Evolutionary conservation across 2,329 filamentous ascomycete genomes (phyloP).

Genomic region (Scedosporium aurantiacum): DNA sequence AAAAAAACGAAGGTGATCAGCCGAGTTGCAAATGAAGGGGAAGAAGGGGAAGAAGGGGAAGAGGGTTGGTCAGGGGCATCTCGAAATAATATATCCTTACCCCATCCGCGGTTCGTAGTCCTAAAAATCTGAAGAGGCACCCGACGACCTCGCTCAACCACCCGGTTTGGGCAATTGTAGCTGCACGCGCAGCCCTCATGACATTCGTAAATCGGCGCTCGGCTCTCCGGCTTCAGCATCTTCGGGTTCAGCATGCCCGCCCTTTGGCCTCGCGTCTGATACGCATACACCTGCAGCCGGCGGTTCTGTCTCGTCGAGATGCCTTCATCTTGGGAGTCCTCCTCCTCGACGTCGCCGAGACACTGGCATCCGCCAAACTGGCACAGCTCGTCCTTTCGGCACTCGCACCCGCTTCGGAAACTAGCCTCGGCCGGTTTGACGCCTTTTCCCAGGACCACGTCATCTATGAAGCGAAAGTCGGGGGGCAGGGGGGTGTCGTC

Average conservation of each 20-base stretch:
- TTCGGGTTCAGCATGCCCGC: conserved; percentile 40
- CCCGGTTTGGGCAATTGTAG: conserved; percentile 56
- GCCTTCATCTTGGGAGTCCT: conserved; percentile 17
- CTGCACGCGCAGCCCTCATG: conserved; percentile 60
- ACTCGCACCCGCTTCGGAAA: conserved; percentile 61
- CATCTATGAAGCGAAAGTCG: conserved; percentile 58
- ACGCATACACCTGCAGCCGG: conserved; percentile 43
- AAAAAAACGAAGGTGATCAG: not conserved
- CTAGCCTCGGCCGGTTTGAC: conserved; percentile 48
- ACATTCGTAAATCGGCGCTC: conserved; percentile 66
- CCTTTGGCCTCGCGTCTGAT: conserved; percentile 44
- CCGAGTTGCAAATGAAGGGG: not conserved
- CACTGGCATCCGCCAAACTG: conserved; percentile 59
- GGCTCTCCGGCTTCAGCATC: conserved; percentile 35
- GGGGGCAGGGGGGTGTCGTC: conserved; percentile 46
- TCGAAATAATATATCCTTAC: conserved; percentile 25
- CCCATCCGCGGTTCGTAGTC: conserved; percentile 65
- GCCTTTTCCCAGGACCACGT: conserved; percentile 46
- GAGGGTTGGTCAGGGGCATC: not conserved
- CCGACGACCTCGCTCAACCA: conserved; percentile 63
- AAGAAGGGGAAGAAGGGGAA: not conserved
- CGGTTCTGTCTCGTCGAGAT: conserved; percentile 8
- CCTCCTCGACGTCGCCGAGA: conserved; percentile 45
- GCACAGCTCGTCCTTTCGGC: conserved; percentile 49
- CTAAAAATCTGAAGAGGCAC: conserved; percentile 68